phyloP scores from a whole-genome alignment of 441 rosid genomes.

The Gossypium schwendimanii region DNA sequence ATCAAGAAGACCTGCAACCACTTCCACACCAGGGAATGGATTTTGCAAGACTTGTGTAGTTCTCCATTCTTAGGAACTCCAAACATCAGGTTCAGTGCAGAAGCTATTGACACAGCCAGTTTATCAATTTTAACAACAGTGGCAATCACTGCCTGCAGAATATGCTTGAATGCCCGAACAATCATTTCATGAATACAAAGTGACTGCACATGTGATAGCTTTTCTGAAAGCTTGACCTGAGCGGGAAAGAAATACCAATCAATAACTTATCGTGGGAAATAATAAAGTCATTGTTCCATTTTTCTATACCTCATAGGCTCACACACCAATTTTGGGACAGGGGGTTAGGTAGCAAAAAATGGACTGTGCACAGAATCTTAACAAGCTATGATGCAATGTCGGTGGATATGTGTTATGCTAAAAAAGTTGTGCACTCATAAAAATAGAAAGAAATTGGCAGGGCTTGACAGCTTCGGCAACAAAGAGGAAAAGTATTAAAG shows the following conservation, averaged over 20 bases:
- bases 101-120: constrained; percentile 49
- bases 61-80: constrained; percentile 42
- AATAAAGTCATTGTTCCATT: not conserved
- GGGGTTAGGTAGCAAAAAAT: constrained; percentile 2
- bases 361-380: not conserved
- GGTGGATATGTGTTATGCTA: not conserved
- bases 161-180: constrained; percentile 67
- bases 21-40: constrained; percentile 51
- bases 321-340: not conserved
- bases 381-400: not conserved
- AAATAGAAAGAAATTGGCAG: constrained; percentile 8
- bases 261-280: not conserved
- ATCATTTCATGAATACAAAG: constrained; percentile 74
- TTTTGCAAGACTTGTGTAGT: constrained; percentile 27
- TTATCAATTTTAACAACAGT: constrained; percentile 37
- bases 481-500: not conserved
- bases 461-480: not conserved
- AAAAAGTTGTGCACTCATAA: not conserved
- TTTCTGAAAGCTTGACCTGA: constrained; percentile 68
- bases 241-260: constrained; percentile 14
- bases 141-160: constrained; percentile 61
- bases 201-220: constrained; percentile 64
- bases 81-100: constrained; percentile 64
- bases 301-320: not conserved
- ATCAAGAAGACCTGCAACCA: constrained; percentile 59